Evolutionary conservation across 768 basidiomycete genomes (phyloP).

Genomic region (Lactarius indigo): DNA sequence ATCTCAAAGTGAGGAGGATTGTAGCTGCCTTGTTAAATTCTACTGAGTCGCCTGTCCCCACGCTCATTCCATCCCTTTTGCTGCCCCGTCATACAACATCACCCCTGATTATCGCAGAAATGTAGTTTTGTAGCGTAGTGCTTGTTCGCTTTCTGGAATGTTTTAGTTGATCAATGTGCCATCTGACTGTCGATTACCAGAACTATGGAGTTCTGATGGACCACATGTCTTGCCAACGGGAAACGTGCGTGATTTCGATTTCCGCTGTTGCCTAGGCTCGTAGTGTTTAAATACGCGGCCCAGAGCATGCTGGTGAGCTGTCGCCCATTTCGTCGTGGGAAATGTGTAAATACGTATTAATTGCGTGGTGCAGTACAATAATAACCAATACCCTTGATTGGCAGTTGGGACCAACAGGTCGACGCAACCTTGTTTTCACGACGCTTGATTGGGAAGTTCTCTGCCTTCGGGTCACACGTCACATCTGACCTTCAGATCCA

Average conservation of each 20-base stretch:
- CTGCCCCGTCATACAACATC: slow-evolving; percentile 24
- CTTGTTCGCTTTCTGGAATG: slow-evolving; percentile 24
- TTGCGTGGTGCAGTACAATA: neutral
- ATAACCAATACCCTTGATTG: neutral
- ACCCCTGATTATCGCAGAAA: slow-evolving; percentile 27
- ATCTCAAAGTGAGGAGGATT: slow-evolving; percentile 25
- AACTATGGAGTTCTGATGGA: neutral
- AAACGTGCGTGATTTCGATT: slow-evolving; percentile 3
- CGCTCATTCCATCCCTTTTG: neutral
- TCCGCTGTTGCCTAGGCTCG: neutral
- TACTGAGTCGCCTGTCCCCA: slow-evolving; percentile 13
- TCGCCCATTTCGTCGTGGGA: neutral
- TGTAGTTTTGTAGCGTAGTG: slow-evolving; percentile 37
- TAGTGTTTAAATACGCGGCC: neutral
- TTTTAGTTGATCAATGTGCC: slow-evolving; percentile 13
- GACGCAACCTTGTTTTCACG: slow-evolving; percentile 1
- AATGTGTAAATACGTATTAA: neutral
- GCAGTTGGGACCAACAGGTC: neutral
- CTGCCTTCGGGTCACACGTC: neutral
- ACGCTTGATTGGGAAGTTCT: neutral
- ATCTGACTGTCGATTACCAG: slow-evolving; percentile 4
- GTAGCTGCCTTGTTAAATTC: slow-evolving; percentile 5
- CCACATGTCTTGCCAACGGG: neutral
- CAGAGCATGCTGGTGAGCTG: neutral
- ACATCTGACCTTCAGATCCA: neutral